Base-by-base conservation (phyloP, 176 grass and related monocot genomes). In the Echinochloa phyllopogon region DNA sequence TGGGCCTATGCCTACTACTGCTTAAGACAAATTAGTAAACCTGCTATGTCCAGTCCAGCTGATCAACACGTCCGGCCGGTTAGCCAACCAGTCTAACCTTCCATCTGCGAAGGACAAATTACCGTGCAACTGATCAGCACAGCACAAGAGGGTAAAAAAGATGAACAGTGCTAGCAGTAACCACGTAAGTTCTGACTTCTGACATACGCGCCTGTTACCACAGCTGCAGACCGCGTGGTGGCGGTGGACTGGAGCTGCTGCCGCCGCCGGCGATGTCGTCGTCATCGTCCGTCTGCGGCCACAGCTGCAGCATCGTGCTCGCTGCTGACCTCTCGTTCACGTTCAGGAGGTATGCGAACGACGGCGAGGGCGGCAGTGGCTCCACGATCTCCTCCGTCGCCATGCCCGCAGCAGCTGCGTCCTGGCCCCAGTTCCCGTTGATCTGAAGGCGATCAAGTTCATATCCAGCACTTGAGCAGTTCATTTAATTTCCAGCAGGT, bases 261-360 rank as follows among this genome's bases (percentile, higher is more conserved):
- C 4, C n/a, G 13, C 23, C 24, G 58, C 8, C 25, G 10, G 1
- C 43, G 29, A 2, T 27, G 18, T 5, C 21, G 58, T 7, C 62
- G 37, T 20, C 71, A 7, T 74, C 71, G 5, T 6, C 27, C 63
- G 65, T 20, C 56, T 75, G 84, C 37, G 89, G 84, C 33, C 84
- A 90, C 20, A 92, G 69, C 41, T 83, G 90, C 75, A 92, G 87
- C 41, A 76, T 55, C 44, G 77, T 78, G 65, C 90, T 86, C 56
- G 82, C 76, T 37, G 65, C 20, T 3, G 78, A 29, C 66, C 50
- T 79, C 8, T 86, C 83, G 2, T 86, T 65, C 48, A 77, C 79
- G 1, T 37, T 20, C 27, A 59, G 82, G 72, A 87, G 83, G 50
- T 61, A 75, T 45, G 61, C 73, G 45, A 87, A 85, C 39, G 63